Conservation (phyloP, 225 moss, liverwort and hornwort genomes). For the Sphagnum tenellum region DNA sequence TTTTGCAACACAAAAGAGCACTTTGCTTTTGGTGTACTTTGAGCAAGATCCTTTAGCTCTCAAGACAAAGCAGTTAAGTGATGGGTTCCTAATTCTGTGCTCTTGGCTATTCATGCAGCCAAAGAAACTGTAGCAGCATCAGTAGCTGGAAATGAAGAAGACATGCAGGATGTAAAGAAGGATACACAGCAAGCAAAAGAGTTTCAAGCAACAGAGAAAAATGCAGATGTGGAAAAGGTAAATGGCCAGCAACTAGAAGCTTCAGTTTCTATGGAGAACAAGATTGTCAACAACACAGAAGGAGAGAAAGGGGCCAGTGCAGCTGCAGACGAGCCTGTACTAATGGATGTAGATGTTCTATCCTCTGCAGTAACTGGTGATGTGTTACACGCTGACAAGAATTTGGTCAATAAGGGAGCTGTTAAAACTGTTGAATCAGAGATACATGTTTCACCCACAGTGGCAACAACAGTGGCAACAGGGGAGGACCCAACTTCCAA, state of each 20-base stretch:
- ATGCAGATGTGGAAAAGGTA: not conserved
- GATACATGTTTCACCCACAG: no score
- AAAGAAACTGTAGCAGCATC: no score
- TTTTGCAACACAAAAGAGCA: no score
- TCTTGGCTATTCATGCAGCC: not conserved
- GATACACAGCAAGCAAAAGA: not conserved
- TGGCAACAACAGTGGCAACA: no score
- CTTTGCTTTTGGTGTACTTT: no score
- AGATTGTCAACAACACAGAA: no score
- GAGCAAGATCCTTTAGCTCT: no score
- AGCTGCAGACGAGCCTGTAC: not conserved
- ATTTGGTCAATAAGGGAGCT: not conserved
- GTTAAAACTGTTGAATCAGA: not conserved
- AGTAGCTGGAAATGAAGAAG: constrained; percentile 11
- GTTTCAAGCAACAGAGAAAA: not conserved
- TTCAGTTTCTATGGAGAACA: no score
- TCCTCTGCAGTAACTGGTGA: not conserved
- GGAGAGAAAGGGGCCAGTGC: not conserved
- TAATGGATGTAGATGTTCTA: constrained; percentile 1
- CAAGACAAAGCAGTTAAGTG: constrained; percentile 4
- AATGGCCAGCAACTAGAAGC: no score
- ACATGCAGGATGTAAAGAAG: constrained; percentile 11
- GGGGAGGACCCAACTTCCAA: no score
- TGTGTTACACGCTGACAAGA: not conserved
- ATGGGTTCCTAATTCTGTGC: constrained; percentile 8